phyloP scores from a whole-genome alignment of 2,329 filamentous ascomycete species.

The Fusarium compactum region DNA sequence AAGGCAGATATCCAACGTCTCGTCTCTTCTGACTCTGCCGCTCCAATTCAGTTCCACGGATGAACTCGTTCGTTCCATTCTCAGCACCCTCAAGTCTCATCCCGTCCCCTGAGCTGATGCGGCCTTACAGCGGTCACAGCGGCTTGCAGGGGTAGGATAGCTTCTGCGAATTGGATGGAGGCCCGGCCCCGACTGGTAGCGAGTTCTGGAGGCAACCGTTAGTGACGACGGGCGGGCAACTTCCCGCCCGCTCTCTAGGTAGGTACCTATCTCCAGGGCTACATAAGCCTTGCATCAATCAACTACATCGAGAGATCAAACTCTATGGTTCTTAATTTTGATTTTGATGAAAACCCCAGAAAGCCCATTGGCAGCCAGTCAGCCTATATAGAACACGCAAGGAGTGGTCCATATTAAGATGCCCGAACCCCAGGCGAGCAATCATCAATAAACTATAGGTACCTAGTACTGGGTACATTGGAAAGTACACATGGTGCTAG shows the following conservation, averaged over 20 bases:
- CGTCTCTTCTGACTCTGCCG: not conserved
- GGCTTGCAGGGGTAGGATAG: constrained; percentile 24
- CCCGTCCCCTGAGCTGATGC: constrained; percentile 28
- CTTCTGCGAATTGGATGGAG: constrained; percentile 8
- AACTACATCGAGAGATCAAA: not conserved
- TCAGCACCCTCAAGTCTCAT: not conserved
- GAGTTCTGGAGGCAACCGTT: constrained; percentile 21
- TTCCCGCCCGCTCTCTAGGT: constrained; percentile 5
- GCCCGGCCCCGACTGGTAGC: not conserved
- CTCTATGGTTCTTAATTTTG: not conserved
- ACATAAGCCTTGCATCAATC: not conserved
- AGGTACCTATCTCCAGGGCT: not conserved
- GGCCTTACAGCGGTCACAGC: constrained; percentile 22
- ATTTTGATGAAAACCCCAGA: not conserved
- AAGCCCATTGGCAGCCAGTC: not conserved
- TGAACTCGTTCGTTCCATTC: not conserved
- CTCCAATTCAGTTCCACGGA: not conserved
- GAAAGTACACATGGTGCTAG: not conserved
- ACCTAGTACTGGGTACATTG: not conserved
- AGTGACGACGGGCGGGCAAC: constrained; percentile 6
- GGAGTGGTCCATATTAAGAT: not conserved
- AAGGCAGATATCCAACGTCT: not conserved
- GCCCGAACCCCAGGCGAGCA: not conserved
- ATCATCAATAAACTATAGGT: not conserved
- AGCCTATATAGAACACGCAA: not conserved